A percentile compares a stretch with the other conserved stretches of the same genome.
phyloP scores from a whole-genome alignment of 208 protist species.

The Crithidia thermophila region DNA sequence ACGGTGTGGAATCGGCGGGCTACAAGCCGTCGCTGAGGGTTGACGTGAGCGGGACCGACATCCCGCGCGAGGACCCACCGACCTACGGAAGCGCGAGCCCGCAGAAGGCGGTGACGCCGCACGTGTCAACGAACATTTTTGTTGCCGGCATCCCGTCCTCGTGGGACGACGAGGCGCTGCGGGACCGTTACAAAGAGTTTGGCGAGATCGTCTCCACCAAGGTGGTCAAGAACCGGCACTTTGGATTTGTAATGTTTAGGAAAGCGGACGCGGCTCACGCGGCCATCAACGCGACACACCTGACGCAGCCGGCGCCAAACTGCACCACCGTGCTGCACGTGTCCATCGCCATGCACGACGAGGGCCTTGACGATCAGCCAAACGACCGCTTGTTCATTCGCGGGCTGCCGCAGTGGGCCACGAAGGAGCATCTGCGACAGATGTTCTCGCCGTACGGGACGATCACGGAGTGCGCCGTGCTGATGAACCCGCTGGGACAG shows the following conservation, averaged over 20 bases:
- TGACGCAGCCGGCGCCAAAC: constrained; percentile 60
- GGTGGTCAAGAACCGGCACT: constrained; percentile 80
- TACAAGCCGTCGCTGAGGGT: constrained; percentile 82
- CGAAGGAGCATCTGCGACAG: constrained; percentile 80
- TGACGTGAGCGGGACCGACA: constrained; percentile 52
- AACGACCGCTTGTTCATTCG: constrained; percentile 90
- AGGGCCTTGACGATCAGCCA: constrained; percentile 86
- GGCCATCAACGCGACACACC: constrained; percentile 85
- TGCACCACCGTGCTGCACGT: constrained; percentile 75
- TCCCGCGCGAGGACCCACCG: constrained; percentile 16
- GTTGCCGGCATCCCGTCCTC: constrained; percentile 77
- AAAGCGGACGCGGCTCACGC: constrained; percentile 77
- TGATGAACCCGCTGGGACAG: constrained; percentile 91
- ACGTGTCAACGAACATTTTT: constrained; percentile 91
- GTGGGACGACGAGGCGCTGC: constrained; percentile 80
- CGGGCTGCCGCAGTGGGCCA: constrained; percentile 86
- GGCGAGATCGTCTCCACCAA: constrained; percentile 88
- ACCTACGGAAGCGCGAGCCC: constrained; percentile 36
- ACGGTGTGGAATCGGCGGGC: constrained; percentile 6
- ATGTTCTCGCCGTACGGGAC: constrained; percentile 68
- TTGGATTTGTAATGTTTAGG: constrained; percentile 92
- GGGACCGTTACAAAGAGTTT: constrained; percentile 72
- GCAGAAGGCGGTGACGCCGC: constrained; percentile 55
- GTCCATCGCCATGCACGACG: constrained; percentile 91
- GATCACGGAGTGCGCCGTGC: constrained; percentile 71